Base-by-base conservation (phyloP, 1,284 basidiomycete genomes). In the Moesziomyces sp. region DNA sequence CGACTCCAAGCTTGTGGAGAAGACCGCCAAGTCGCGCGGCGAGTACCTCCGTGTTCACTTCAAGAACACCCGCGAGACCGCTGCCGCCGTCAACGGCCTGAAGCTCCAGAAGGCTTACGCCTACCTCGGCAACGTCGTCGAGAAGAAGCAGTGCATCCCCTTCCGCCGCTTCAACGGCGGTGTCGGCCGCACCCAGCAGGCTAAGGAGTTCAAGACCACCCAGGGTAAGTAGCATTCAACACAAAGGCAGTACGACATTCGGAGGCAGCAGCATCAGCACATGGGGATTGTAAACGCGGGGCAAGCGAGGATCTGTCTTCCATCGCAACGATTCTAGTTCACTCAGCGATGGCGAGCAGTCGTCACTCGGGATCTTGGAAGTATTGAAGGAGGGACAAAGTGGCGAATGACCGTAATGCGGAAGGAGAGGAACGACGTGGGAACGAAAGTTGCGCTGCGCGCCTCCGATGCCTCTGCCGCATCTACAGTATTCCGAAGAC, bases 1-100 rank as follows among this genome's bases (percentile, higher is more conserved):
- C 71, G 80, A 83, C 76, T 76, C 80, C 57, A 82, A 80, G 54
- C 68, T 83, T 42, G 63, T 69, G 58, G 82, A 83, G 79, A 83
- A 83, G 81, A 82, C 80, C 56, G 74, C 81, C 58, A 70, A 74
- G 64, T 92, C 95, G 73, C 92, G 93, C 84, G 95, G 95, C 83
- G 92, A 95, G 88, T 97, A 98, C 89, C 90, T 98, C 85, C 93
- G 95, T 82, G 97, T 96, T 66, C 97, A 99, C 89, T 99, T 97
- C 91, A 99, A 99, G 92, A 99, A 99, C 90, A 98, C 97, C 90
- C 92, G 95, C 82, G 86, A 86, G 80, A 85, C 84, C 60, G 85
- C 84, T 35, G 85, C 84, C 53, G 84, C 84, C 55, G 68, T 85
- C 79, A 74, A 77, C 92, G 97, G 97, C 85, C 88, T 97, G 87